Percentiles rank a stretch among this genome's conserved stretches.
These are phyloP conservation scores for Fusarium azukiicola DNA, from an alignment of 2,329 filamentous ascomycete genomes.

Conservation along the genomic window DNA sequence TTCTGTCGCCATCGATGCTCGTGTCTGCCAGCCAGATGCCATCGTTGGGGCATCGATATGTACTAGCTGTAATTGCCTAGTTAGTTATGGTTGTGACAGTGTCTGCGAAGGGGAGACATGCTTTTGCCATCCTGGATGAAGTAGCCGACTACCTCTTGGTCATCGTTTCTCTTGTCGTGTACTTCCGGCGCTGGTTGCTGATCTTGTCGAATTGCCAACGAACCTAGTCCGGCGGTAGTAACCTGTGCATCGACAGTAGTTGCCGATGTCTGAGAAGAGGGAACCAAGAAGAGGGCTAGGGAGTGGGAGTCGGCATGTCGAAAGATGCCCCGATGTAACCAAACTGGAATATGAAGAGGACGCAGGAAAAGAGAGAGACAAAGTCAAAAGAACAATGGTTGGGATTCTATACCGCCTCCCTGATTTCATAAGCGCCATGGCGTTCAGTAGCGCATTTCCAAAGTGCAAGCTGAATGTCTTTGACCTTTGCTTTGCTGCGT, in stretches of 20 bases:
- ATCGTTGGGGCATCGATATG: background rate
- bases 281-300: background rate
- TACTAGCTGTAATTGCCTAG: background rate
- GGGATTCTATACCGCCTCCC: background rate
- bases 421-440: background rate
- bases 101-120: background rate
- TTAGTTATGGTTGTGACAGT: background rate
- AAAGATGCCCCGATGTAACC: background rate
- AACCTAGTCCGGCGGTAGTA: background rate
- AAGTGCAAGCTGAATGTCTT: background rate
- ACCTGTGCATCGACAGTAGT: background rate
- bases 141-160: background rate
- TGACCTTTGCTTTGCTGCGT: background rate
- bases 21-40: background rate
- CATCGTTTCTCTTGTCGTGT: background rate
- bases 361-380: background rate
- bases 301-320: background rate
- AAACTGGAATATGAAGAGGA: background rate
- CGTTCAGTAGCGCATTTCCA: background rate
- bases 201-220: background rate
- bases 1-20: background rate
- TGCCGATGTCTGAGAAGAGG: background rate
- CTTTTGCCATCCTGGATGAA: background rate
- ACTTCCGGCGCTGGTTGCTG: background rate
- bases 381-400: background rate